Base-by-base conservation (phyloP, 805 yeast species). In the Geotrichum ghanense region DNA sequence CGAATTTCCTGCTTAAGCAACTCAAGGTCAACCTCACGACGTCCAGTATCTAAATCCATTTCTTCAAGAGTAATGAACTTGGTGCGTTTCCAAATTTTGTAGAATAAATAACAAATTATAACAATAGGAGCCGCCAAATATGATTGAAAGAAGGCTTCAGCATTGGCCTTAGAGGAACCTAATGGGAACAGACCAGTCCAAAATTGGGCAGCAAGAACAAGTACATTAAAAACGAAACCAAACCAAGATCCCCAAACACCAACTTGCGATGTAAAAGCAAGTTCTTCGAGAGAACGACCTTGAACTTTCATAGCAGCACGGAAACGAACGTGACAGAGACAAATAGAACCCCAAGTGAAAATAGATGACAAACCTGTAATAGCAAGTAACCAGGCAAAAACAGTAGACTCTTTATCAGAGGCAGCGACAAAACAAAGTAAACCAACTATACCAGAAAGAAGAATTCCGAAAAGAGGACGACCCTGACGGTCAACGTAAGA, bases 111-210 rank as follows among this genome's bases (percentile, higher is more conserved):
- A 52, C 67, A 72, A 14, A 63, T 66, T 22, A 63, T 16, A 14
- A 63, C 56, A 14, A 64, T 59, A 10, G 67, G 66, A 4, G 63
- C 67, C n/a, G 79, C 79, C 42, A 77, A 60, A 57, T 74, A 76
- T 47, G 68, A 61, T 58, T 68, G 67, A 66, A 76, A 75, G 61
- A 77, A 77, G 41, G 42, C 50, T 22, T 50, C 39, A 12, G 66
- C 64, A 45, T 58, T 49, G 21, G 68, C 64, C 21, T 52, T 45
- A 42, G 37, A 31, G 14, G n/a, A 61, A 12, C 71, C 78, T 65
- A 78, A 58, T 46, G 95, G 95, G 72, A 71, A 84, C 41, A 83
- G 66, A 5, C 92, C 89, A 49, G 81, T 72, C 86, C 90, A 86
- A 70, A 86, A 83, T 66, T 83, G 89, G 25, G 88, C 85, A 48